phyloP scores from a whole-genome alignment of 2,329 filamentous ascomycete genomes.

The Zymoseptoria ardabiliae region DNA sequence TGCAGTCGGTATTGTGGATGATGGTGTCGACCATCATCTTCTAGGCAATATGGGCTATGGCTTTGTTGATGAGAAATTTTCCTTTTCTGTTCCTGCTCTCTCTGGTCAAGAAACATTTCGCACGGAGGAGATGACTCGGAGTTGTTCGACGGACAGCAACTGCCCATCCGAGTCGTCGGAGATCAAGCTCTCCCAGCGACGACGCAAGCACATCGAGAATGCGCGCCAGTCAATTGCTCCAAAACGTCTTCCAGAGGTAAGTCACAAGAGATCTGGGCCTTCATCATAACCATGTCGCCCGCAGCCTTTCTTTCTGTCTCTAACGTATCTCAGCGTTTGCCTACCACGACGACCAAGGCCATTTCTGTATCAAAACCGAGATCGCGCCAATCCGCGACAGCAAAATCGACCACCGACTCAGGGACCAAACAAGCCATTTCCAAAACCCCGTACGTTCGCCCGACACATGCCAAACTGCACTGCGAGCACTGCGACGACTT shows the following conservation, averaged over 20 bases:
- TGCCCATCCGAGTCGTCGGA: conserved; percentile 8
- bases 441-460: conserved; percentile 54
- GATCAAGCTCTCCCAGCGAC: conserved; percentile 20
- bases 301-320: background rate
- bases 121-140: conserved; percentile 20
- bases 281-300: background rate
- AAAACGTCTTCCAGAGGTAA: conserved; percentile 16
- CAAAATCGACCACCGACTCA: background rate
- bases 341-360: background rate
- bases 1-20: conserved; percentile 17
- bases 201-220: conserved; percentile 27
- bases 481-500: conserved; percentile 62
- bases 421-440: conserved; percentile 30
- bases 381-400: conserved; percentile 5
- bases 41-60: conserved; percentile 22
- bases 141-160: conserved; percentile 16
- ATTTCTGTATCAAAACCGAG: background rate
- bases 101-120: conserved; percentile 4
- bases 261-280: background rate
- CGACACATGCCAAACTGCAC: conserved; percentile 62
- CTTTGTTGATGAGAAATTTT: conserved; percentile 17
- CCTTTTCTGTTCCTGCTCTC: conserved; percentile 21
- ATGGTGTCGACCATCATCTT: conserved; percentile 18
- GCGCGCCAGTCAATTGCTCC: conserved; percentile 21
- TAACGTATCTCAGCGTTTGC: background rate